These are phyloP conservation scores for Austroboletus festivus DNA, from an alignment of 768 basidiomycete species.

Conservation along the genomic window DNA sequence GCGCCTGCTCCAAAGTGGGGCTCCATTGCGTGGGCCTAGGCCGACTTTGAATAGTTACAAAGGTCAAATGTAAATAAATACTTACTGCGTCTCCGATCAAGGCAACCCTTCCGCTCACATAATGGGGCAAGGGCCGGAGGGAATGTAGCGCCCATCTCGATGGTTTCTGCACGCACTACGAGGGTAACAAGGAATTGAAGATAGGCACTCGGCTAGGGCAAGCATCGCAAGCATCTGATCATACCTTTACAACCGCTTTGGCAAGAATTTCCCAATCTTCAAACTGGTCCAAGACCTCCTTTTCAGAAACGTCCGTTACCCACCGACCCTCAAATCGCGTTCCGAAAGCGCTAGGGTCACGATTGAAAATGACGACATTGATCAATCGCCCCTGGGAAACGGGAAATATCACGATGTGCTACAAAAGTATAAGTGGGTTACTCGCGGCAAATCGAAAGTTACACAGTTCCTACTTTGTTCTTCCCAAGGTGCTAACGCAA, in stretches of 20 bases:
- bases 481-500: slow-evolving; percentile 24
- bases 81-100: slow-evolving; percentile 50
- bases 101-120: slow-evolving; percentile 38
- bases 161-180: slow-evolving; percentile 35
- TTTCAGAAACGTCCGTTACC: slow-evolving; percentile 28
- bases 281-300: slow-evolving; percentile 31
- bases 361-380: slow-evolving; percentile 34
- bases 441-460: neutral
- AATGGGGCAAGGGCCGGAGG: slow-evolving; percentile 39
- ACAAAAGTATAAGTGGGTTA: neutral
- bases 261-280: slow-evolving; percentile 22
- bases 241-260: neutral
- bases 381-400: slow-evolving; percentile 35
- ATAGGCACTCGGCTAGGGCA: no score
- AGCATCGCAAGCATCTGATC: no score
- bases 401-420: slow-evolving; percentile 43
- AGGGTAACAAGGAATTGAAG: neutral
- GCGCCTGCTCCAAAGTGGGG: slow-evolving; percentile 49
- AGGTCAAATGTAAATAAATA: neutral
- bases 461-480: slow-evolving; percentile 5
- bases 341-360: slow-evolving; percentile 29
- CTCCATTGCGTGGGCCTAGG: slow-evolving; percentile 45
- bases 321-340: slow-evolving; percentile 30
- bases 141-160: slow-evolving; percentile 44
- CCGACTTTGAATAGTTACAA: no score